Percentiles rank a stretch among this genome's conserved stretches.
Conservation (phyloP, 2,329 filamentous ascomycete species). For the Metarhizium brunneum region DNA sequence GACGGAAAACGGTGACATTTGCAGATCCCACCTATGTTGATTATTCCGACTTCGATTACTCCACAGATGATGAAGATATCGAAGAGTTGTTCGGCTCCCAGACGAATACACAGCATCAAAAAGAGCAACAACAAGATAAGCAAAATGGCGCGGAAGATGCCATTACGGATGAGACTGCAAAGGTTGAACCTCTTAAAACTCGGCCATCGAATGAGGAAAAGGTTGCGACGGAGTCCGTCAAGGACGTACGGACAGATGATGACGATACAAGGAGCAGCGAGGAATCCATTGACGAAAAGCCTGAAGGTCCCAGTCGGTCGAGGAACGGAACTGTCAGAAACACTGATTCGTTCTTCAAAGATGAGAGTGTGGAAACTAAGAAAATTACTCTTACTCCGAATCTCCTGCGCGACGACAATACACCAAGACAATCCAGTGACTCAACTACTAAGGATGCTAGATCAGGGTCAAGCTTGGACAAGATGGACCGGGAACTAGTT, state of each 20-base stretch:
- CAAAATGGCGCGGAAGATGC: slow-evolving; percentile 16
- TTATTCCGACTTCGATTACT: slow-evolving; percentile 80
- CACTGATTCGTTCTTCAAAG: slow-evolving; percentile 95
- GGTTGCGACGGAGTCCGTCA: slow-evolving; percentile 22
- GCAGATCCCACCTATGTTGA: slow-evolving; percentile 79
- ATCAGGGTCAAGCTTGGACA: slow-evolving; percentile 64
- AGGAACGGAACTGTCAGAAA: slow-evolving; percentile 82
- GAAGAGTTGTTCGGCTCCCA: slow-evolving; percentile 34
- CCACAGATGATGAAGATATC: slow-evolving; percentile 58
- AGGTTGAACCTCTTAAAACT: slow-evolving; percentile 46
- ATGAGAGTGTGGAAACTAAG: slow-evolving; percentile 88
- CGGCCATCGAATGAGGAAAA: slow-evolving; percentile 32
- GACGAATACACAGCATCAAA: slow-evolving; percentile 17
- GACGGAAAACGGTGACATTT: slow-evolving; percentile 81
- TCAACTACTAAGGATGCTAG: slow-evolving; percentile 38
- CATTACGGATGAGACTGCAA: slow-evolving; percentile 41
- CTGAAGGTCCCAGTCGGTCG: slow-evolving; percentile 50
- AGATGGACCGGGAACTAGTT: slow-evolving; percentile 42
- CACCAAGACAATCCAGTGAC: slow-evolving; percentile 42
- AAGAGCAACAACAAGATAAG: slow-evolving; percentile 17
- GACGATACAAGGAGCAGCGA: slow-evolving; percentile 44
- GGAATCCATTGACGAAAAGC: slow-evolving; percentile 52
- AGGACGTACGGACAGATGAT: slow-evolving; percentile 22
- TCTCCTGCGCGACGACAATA: slow-evolving; percentile 71
- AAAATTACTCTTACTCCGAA: slow-evolving; percentile 97